Conservation (phyloP, 176 grass and related monocot genomes). For the Oryza glumipatula region DNA sequence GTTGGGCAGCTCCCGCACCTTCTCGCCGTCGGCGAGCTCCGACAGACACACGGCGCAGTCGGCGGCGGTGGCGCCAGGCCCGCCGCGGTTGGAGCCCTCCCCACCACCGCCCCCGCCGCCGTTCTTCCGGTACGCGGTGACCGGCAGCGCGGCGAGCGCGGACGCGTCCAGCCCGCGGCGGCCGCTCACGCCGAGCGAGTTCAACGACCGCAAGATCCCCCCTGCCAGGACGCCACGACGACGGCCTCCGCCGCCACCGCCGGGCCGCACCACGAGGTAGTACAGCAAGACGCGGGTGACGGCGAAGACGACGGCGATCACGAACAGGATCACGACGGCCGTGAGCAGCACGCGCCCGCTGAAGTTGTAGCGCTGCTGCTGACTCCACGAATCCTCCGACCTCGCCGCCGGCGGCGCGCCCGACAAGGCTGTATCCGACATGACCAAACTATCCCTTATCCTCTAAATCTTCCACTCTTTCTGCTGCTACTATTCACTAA, state of each 20-base stretch:
- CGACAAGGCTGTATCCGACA: constrained; percentile 20
- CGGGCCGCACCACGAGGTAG: constrained; percentile 12
- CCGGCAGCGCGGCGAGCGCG: constrained; percentile 51
- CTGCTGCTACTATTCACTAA: neutral
- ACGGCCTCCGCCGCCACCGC: neutral
- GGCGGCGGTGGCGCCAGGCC: neutral
- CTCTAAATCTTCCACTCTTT: neutral
- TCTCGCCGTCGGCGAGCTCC: constrained; percentile 61
- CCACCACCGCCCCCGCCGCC: neutral
- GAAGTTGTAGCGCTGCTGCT: constrained; percentile 29
- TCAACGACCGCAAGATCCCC: constrained; percentile 39
- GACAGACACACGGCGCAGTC: constrained; percentile 71
- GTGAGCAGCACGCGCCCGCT: constrained; percentile 43
- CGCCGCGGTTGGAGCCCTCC: neutral
- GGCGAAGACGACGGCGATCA: constrained; percentile 40
- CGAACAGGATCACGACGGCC: constrained; percentile 35
- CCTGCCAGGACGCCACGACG: neutral
- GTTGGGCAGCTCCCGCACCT: constrained; percentile 50
- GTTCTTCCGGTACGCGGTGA: constrained; percentile 34
- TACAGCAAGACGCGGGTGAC: constrained; percentile 37
- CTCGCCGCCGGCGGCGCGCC: neutral
- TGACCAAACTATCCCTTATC: neutral
- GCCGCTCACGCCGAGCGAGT: constrained; percentile 26
- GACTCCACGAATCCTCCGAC: neutral
- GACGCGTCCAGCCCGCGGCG: constrained; percentile 41